phyloP scores from a whole-genome alignment of 2,329 filamentous ascomycete species.

The Teratosphaeria nubilosa region DNA sequence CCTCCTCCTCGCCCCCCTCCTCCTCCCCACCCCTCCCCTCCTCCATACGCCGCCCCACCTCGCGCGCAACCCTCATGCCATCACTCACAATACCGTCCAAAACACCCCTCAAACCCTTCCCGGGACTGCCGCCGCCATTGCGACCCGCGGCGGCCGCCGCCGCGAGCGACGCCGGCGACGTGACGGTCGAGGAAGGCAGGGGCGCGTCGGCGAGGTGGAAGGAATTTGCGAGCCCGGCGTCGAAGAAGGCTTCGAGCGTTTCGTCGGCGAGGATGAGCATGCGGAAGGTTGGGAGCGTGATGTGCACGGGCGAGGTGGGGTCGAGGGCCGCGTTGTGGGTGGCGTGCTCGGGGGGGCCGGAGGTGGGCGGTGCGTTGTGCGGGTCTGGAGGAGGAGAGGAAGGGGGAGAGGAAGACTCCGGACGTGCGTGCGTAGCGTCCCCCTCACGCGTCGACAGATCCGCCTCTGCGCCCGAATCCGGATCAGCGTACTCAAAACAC shows the following conservation, averaged over 20 bases:
- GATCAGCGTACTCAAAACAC: conserved; percentile 97
- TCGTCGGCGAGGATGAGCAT: conserved; percentile 98
- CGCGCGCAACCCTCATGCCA: conserved; percentile 88
- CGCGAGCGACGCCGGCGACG: conserved; percentile 27
- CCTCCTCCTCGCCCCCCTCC: conserved; percentile 60
- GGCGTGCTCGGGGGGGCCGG: conserved; percentile 30
- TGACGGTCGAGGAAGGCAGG: conserved; percentile 36
- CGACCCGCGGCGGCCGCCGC: conserved; percentile 39
- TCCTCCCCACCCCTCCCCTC: conserved; percentile 56
- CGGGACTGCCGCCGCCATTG: conserved; percentile 50
- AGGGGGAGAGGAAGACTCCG: neutral
- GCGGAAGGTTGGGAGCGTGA: conserved; percentile 92
- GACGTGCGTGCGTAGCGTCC: too few relatives aligned
- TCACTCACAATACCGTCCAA: conserved; percentile 96
- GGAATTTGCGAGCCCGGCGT: conserved; percentile 85
- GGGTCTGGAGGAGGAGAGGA: neutral
- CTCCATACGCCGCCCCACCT: conserved; percentile 86
- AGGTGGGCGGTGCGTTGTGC: neutral
- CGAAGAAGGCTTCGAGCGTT: conserved; percentile 91
- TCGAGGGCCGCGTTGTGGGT: conserved; percentile 84
- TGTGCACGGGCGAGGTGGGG: conserved; percentile 84
- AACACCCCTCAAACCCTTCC: conserved; percentile 77
- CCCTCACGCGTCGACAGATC: conserved; percentile 49
- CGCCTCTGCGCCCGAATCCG: conserved; percentile 58
- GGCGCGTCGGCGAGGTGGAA: conserved; percentile 72